Evolutionary conservation across 202 grass and related monocot species (phyloP).

Genomic region (Bolboschoenoplectus hybrid): DNA sequence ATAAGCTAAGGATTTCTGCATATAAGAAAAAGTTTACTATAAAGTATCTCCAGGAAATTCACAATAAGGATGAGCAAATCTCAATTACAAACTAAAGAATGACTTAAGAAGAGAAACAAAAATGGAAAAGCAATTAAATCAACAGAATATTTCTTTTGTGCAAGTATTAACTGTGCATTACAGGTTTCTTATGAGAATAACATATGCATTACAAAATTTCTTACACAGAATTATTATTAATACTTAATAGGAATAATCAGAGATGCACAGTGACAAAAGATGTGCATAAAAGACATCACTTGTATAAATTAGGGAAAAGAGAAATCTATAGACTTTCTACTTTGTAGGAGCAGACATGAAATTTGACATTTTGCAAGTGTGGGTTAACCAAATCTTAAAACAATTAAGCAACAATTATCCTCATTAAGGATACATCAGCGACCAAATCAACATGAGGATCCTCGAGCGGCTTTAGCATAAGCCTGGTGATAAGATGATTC

Average conservation of each 20-base stretch:
- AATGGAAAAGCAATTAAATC: background rate
- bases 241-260: conserved; percentile 8
- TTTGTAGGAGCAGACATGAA: background rate
- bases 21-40: background rate
- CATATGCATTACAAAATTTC: background rate
- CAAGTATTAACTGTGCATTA: background rate
- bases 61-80: background rate
- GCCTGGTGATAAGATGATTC: conserved; percentile 53
- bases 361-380: background rate
- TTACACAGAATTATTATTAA: background rate
- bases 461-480: conserved; percentile 84
- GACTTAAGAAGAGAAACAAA: background rate
- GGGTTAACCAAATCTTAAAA: background rate
- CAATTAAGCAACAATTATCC: background rate
- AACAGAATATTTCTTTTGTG: background rate
- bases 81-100: conserved; percentile 8
- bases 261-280: background rate
- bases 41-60: background rate
- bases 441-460: conserved; percentile 93
- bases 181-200: background rate
- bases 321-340: background rate
- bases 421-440: conserved; percentile 68
- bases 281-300: background rate
- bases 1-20: conserved; percentile 49
- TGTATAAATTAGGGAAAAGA: background rate